These are phyloP conservation scores for Paramecium pentaurelia DNA, from an alignment of 73 alveolate genomes.

Conservation along the genomic window DNA sequence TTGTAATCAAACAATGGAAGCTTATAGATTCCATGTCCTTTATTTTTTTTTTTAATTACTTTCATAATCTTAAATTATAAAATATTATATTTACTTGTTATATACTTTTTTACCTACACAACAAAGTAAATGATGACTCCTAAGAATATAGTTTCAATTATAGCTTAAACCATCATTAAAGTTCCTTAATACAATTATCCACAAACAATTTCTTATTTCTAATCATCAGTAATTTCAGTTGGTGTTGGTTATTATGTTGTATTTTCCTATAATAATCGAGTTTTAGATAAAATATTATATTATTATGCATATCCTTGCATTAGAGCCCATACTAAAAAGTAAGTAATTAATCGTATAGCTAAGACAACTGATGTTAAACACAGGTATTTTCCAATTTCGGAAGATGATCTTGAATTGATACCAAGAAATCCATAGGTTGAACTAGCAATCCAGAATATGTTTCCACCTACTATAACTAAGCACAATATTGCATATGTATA, in stretches of 20 bases:
- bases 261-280: not conserved
- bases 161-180: conserved; percentile 34
- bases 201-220: not conserved
- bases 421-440: conserved; percentile 34
- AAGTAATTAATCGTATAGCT: not conserved
- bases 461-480: conserved; percentile 17
- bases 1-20: conserved; percentile 8
- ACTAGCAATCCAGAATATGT: not conserved
- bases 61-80: not conserved
- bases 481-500: conserved; percentile 23
- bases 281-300: not conserved
- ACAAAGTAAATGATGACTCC: conserved; percentile 16
- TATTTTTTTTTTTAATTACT: not conserved
- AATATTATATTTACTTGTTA: not conserved
- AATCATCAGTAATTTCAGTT: not conserved
- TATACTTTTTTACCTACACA: not conserved
- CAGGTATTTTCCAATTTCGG: not conserved
- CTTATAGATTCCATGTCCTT: conserved; percentile 28
- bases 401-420: not conserved
- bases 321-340: conserved; percentile 35
- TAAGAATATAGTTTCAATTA: conserved; percentile 1
- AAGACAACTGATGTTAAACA: not conserved
- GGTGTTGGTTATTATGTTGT: not conserved
- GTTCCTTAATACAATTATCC: not conserved
- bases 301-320: conserved; percentile 34